phyloP scores from a whole-genome alignment of 129 eudicot genomes.

The Ambrosia trifida region DNA sequence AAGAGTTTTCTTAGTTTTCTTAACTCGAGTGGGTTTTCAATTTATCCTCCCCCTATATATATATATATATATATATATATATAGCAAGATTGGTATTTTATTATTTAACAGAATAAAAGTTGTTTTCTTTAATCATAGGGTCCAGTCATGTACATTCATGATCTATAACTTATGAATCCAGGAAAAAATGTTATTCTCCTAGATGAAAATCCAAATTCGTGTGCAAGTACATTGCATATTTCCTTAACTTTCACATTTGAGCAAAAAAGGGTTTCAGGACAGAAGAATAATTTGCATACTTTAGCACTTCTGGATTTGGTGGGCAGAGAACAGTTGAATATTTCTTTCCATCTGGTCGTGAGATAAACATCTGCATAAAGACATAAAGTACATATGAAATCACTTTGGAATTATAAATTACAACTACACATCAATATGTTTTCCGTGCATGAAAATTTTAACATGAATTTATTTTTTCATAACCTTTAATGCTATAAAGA shows the following conservation, averaged over 20 bases:
- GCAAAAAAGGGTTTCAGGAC: conserved; percentile 6
- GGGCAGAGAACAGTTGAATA: conserved; percentile 82
- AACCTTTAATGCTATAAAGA: conserved; percentile 1
- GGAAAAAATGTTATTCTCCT: not conserved
- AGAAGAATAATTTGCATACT: conserved; percentile 42
- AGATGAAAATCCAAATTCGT: conserved; percentile 11
- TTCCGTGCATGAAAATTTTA: not conserved
- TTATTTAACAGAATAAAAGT: not conserved
- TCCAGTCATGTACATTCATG: conserved; percentile 1
- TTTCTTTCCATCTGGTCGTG: conserved; percentile 74
- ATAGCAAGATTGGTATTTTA: conserved; percentile 8
- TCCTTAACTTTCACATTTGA: conserved; percentile 9
- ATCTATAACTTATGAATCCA: not conserved
- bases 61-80: no score
- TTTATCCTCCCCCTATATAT: no score
- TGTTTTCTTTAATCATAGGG: not conserved
- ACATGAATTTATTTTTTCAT: conserved; percentile 5
- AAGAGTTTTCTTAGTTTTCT: no score
- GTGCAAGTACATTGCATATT: conserved; percentile 13
- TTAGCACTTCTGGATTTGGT: conserved; percentile 48
- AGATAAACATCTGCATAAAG: conserved; percentile 72
- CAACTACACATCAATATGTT: conserved; percentile 6
- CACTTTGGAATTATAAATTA: not conserved
- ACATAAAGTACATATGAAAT: conserved; percentile 2
- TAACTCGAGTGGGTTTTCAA: no score